Percentiles rank a stretch among this genome's conserved stretches.
These are phyloP conservation scores for Tuber umbilicatum DNA, from an alignment of 495 filamentous ascomycete genomes.

Conservation along the genomic window DNA sequence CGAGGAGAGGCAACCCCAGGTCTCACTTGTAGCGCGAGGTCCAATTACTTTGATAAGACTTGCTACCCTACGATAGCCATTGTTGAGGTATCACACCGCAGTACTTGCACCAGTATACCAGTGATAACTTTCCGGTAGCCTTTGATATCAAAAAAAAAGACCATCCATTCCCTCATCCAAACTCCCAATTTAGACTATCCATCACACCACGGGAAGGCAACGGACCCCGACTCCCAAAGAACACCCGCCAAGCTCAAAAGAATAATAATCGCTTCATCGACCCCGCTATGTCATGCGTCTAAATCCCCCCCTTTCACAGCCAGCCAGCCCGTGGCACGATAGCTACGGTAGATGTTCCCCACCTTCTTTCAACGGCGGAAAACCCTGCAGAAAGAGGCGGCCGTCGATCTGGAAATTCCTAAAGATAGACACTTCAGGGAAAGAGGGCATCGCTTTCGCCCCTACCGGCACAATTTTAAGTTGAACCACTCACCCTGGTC, in stretches of 20 bases:
- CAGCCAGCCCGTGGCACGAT: background rate
- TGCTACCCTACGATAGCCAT: too few species aligned
- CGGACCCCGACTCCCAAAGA: background rate
- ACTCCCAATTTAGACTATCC: background rate
- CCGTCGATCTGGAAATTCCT: background rate
- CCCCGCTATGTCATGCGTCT: too few species aligned
- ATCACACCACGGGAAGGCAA: background rate
- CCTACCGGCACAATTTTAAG: background rate
- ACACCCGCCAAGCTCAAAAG: background rate
- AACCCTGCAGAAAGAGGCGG: background rate
- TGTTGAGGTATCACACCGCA: background rate
- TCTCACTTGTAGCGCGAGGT: too few species aligned
- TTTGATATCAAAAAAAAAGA: background rate
- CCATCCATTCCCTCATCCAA: background rate
- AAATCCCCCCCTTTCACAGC: background rate
- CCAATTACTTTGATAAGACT: too few species aligned
- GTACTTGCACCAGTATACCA: background rate
- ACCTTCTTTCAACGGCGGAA: background rate
- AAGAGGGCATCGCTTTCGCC: background rate
- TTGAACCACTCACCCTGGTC: background rate
- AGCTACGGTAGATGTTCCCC: too few species aligned
- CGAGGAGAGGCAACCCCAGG: too few species aligned
- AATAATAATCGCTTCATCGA: too few species aligned
- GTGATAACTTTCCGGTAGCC: background rate
- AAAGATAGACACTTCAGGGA: background rate